Evolutionary conservation across 129 eudicot genomes (phyloP).

Genomic region (Flaveria brownii): DNA sequence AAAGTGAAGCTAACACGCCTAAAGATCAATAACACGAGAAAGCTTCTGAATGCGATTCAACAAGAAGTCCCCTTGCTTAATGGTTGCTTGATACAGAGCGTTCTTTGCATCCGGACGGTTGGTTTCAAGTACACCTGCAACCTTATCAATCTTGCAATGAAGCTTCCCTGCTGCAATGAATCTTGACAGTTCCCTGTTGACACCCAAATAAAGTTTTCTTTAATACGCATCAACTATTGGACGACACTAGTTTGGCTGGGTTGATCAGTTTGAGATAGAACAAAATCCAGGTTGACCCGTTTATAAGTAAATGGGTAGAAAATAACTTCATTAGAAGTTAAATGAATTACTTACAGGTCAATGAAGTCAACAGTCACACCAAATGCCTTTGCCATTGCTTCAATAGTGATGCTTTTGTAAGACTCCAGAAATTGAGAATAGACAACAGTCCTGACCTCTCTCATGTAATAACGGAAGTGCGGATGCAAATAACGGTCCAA

Average conservation of each 20-base stretch:
- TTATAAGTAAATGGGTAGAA: background rate
- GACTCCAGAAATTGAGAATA: slow-evolving; percentile 94
- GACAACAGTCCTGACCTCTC: slow-evolving; percentile 85
- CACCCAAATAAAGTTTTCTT: background rate
- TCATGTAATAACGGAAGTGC: slow-evolving; percentile 92
- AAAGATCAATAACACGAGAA: slow-evolving; percentile 94
- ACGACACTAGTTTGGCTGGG: background rate
- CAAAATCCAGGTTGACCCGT: background rate
- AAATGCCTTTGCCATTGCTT: slow-evolving; percentile 95
- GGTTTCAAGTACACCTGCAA: slow-evolving; percentile 91
- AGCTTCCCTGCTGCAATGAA: slow-evolving; percentile 98
- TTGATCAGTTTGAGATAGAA: background rate
- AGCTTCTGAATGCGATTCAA: slow-evolving; percentile 92
- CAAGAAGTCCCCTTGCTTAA: slow-evolving; percentile 94
- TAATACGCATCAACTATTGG: background rate
- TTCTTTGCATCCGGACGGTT: slow-evolving; percentile 97
- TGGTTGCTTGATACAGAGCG: slow-evolving; percentile 94
- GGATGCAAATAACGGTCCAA: slow-evolving; percentile 85
- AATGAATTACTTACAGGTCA: slow-evolving; percentile 58
- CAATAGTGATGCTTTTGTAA: slow-evolving; percentile 94
- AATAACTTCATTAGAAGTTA: background rate
- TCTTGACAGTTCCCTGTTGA: slow-evolving; percentile 83
- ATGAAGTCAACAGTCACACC: slow-evolving; percentile 93
- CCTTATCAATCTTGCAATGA: slow-evolving; percentile 97
- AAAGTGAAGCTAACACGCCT: slow-evolving; percentile 19